Evolutionary conservation across 345 rosid genomes (phyloP), one percentile per base, ranked within the genome.

Genomic region (Hypericum perforatum): DNA sequence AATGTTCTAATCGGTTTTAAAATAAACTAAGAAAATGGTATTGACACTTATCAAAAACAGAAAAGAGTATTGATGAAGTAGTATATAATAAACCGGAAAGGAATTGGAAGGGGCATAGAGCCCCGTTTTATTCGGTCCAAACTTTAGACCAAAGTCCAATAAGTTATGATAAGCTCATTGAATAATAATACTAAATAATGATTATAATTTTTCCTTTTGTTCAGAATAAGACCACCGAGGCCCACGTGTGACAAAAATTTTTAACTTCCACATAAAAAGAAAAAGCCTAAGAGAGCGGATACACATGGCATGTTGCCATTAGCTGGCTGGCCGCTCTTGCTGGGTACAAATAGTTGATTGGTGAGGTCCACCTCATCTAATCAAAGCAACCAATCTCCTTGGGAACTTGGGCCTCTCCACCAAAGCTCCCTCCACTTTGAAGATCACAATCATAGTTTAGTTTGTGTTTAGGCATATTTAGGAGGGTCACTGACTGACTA

Each of bases 351-450:
- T 1, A 22, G 32, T 22, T n/a, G n/a, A 22, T 22, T 22, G 32
- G 56, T 43, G 63, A 62, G 47, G 64, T 76, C 84, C 76, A 56
- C 76, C 42, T 57, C 72, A 13, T 62, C 72, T 66, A 75, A 71
- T 76, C 71, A 64, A 63, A 22, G 54, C 39, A 70, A 70, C 70
- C 89, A 68, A 84, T 82, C 89, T 80, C 86, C 76, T 72, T 90
- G 71, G 97, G 97, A 84, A 86, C 78, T 86, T 86, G 97, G 91
- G 80, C 91, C 91, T 67, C 89, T 65, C 74, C 57, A 22, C 37
- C 59, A 65, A 60, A 54, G 56, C 32, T 22, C 32, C 32, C 4
- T 22, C 4, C 32, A 22, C 32, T 22, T 22, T 22, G 32, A 22
- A 22, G 32, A 22, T 22, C 32, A 22, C 32, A 22, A 22, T 22